These are phyloP conservation scores for Marasmius tenuissimus DNA, from an alignment of 1,284 basidiomycete species.

Conservation along the genomic window DNA sequence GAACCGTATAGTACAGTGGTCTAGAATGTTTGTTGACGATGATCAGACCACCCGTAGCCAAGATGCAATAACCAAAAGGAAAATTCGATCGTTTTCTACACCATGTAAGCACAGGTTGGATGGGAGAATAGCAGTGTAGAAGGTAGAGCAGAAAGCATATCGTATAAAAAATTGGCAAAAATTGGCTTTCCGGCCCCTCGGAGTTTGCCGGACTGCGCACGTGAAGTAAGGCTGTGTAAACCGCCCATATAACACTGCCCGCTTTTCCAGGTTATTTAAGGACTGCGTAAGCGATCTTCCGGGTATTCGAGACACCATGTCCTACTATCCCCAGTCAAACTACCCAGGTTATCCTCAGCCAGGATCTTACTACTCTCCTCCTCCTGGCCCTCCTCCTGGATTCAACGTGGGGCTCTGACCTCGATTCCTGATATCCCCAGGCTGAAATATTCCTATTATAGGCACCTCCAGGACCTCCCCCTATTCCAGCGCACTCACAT, in stretches of 20 bases:
- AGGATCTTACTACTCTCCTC: conserved; percentile 9
- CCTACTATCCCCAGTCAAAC: not conserved
- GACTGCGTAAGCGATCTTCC: not conserved
- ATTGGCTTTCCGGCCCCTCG: too few relatives aligned
- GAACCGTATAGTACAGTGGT: conserved; percentile 1
- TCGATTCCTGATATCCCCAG: not conserved
- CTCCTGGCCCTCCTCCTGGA: conserved; percentile 15
- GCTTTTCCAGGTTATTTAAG: not conserved
- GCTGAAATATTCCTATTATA: not conserved
- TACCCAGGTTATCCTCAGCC: not conserved
- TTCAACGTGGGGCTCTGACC: not conserved
- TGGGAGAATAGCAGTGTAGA: too few relatives aligned
- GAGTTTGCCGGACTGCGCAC: too few relatives aligned
- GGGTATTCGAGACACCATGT: not conserved
- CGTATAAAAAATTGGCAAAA: too few relatives aligned
- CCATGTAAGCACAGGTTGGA: too few relatives aligned
- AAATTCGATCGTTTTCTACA: too few relatives aligned
- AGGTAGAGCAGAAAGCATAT: too few relatives aligned
- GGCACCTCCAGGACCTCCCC: not conserved
- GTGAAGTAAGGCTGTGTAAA: too few relatives aligned
- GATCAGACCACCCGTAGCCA: too few relatives aligned
- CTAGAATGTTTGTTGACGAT: too few relatives aligned
- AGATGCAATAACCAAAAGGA: too few relatives aligned
- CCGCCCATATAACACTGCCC: not conserved
- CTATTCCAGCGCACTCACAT: not conserved